A percentile compares a stretch with the other conserved stretches of the same genome.
Evolutionary conservation across 2,329 filamentous ascomycete genomes (phyloP).

Genomic region (Fusarium bulbicola): DNA sequence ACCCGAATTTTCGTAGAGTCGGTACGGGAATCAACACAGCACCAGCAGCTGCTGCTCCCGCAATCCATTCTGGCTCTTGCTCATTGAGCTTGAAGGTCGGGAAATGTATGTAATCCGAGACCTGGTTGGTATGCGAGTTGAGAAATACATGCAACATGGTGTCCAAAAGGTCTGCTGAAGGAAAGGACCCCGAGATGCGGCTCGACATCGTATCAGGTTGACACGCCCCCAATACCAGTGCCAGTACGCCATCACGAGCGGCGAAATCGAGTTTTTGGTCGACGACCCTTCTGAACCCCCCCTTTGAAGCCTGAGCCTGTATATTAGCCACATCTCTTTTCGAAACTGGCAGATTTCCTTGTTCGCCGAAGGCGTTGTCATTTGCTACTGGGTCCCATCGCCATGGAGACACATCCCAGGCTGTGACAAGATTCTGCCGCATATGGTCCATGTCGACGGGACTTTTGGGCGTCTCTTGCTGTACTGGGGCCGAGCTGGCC

Average conservation of each 20-base stretch:
- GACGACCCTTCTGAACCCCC: conserved; percentile 52
- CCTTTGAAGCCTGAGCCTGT: conserved; percentile 51
- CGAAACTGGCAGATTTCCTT: conserved; percentile 56
- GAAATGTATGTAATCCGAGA: conserved; percentile 70
- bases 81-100: conserved; percentile 65
- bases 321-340: conserved; percentile 50
- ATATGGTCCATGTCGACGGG: conserved; percentile 56
- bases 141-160: conserved; percentile 69
- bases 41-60: conserved; percentile 67
- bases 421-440: conserved; percentile 57
- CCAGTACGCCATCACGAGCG: conserved; percentile 69
- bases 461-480: conserved; percentile 42
- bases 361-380: conserved; percentile 56
- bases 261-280: conserved; percentile 56
- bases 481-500: conserved; percentile 31
- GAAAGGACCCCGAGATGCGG: conserved; percentile 68
- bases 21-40: conserved; percentile 66
- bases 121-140: conserved; percentile 63
- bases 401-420: conserved; percentile 62
- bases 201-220: conserved; percentile 59
- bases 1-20: conserved; percentile 69
- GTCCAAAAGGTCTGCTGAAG: conserved; percentile 68
- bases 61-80: conserved; percentile 67
- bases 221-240: conserved; percentile 69
- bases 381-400: conserved; percentile 57